Conservation (phyloP, 805 yeast species). For the Saccharomycopsis olivae region DNA sequence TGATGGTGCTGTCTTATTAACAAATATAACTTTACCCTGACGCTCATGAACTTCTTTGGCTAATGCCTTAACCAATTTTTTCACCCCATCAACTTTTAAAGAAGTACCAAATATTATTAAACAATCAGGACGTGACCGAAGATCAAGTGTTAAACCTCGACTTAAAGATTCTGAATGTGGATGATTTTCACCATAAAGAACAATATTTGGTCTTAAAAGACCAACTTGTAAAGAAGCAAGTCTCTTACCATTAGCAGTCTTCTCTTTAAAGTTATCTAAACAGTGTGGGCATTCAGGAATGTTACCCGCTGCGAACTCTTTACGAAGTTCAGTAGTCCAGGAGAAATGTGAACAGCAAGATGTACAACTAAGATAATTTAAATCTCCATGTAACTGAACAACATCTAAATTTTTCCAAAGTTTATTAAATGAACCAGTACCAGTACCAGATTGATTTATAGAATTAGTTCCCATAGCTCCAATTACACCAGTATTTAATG, state of each 20-base stretch:
- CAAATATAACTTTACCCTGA: conserved; percentile 68
- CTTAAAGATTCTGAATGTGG: conserved; percentile 78
- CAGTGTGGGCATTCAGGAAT: conserved; percentile 76
- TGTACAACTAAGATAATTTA: conserved; percentile 68
- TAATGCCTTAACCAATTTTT: conserved; percentile 56
- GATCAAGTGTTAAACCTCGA: conserved; percentile 54
- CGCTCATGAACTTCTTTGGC: conserved; percentile 64
- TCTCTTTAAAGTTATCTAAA: conserved; percentile 38
- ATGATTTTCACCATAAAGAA: conserved; percentile 88
- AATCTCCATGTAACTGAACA: conserved; percentile 85
- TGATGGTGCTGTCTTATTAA: conserved; percentile 60
- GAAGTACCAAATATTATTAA: conserved; percentile 91
- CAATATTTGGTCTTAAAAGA: conserved; percentile 75
- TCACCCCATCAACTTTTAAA: conserved; percentile 82
- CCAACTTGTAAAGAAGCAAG: conserved; percentile 47
- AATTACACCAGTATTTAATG: conserved; percentile 46
- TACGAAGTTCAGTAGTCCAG: conserved; percentile 50
- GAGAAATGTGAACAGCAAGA: conserved; percentile 45
- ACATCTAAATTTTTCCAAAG: conserved; percentile 62
- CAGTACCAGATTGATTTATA: conserved; percentile 12
- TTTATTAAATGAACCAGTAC: conserved; percentile 26
- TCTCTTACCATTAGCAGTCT: conserved; percentile 65
- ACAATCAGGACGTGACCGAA: conserved; percentile 60
- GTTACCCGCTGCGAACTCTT: conserved; percentile 44
- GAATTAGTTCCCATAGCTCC: conserved; percentile 20